Evolutionary conservation across 2,329 filamentous ascomycete species (phyloP).

Genomic region (Neofusicoccum sp.): DNA sequence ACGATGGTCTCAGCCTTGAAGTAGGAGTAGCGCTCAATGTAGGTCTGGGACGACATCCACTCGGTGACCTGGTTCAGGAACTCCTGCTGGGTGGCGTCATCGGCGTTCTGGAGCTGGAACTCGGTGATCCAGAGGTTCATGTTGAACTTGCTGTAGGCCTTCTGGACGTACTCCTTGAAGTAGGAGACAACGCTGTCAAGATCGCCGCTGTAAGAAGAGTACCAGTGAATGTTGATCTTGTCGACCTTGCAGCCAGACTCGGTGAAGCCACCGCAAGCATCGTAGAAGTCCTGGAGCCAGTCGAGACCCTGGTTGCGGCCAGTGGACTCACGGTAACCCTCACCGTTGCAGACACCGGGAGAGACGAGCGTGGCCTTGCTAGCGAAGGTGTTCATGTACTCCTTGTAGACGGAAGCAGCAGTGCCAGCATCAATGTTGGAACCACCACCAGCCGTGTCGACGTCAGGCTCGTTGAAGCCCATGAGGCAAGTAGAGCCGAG

Average conservation of each 20-base stretch:
- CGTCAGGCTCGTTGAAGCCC: slow-evolving; percentile 72
- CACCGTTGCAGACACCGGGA: slow-evolving; percentile 63
- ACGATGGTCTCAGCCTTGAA: slow-evolving; percentile 28
- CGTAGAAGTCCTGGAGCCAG: slow-evolving; percentile 57
- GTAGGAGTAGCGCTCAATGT: slow-evolving; percentile 42
- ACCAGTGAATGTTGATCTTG: slow-evolving; percentile 65
- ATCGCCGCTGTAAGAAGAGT: slow-evolving; percentile 41
- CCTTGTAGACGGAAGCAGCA: slow-evolving; percentile 55
- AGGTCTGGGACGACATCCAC: slow-evolving; percentile 40
- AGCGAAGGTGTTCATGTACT: slow-evolving; percentile 57
- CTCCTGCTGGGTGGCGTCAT: slow-evolving; percentile 39
- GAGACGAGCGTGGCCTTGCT: slow-evolving; percentile 56
- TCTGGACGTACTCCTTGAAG: slow-evolving; percentile 56
- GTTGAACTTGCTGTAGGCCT: slow-evolving; percentile 39
- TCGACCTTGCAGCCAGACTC: slow-evolving; percentile 52
- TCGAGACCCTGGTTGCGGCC: slow-evolving; percentile 47
- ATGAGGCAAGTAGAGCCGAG: slow-evolving; percentile 58
- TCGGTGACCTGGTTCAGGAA: slow-evolving; percentile 54
- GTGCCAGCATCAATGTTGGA: slow-evolving; percentile 54
- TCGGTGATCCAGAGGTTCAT: slow-evolving; percentile 62
- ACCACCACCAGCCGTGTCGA: slow-evolving; percentile 55
- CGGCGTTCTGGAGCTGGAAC: slow-evolving; percentile 54
- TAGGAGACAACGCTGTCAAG: slow-evolving; percentile 43
- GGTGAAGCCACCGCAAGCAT: slow-evolving; percentile 53
- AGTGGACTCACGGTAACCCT: slow-evolving; percentile 22